A percentile compares a stretch with the other conserved stretches of the same genome.
Evolutionary conservation across 352 stramenopile genomes (phyloP).

Genomic region (Phytophthora sojae): DNA sequence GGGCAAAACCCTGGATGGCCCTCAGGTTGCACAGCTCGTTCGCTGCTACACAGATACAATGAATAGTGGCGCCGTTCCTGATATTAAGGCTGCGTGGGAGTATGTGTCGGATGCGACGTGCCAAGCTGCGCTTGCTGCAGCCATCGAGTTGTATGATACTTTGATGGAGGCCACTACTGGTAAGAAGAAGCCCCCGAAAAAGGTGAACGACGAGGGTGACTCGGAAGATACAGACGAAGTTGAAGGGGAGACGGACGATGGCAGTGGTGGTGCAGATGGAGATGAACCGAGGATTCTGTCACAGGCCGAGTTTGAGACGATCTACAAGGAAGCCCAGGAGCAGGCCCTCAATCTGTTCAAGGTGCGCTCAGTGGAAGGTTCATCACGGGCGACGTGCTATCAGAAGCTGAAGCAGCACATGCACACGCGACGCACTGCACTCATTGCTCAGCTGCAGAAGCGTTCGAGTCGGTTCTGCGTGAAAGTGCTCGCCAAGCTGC

Average conservation of each 20-base stretch:
- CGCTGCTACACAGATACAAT: conserved; percentile 80
- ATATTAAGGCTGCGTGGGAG: conserved; percentile 86
- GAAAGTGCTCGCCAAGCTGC: conserved; percentile 49
- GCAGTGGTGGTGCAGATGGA: conserved; percentile 11
- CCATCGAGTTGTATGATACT: conserved; percentile 66
- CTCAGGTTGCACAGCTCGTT: conserved; percentile 68
- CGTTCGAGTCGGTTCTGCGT: conserved; percentile 66
- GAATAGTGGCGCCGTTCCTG: conserved; percentile 78
- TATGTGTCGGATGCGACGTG: conserved; percentile 86
- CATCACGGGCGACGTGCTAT: conserved; percentile 66
- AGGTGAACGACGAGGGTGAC: conserved; percentile 28
- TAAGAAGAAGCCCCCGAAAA: conserved; percentile 28
- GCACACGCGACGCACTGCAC: conserved; percentile 55
- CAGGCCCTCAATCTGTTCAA: conserved; percentile 75
- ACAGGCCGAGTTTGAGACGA: conserved; percentile 75
- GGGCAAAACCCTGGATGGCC: conserved; percentile 69
- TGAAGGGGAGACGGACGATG: conserved; percentile 35
- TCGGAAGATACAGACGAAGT: conserved; percentile 36
- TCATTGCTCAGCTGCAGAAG: conserved; percentile 67
- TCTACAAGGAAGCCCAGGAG: conserved; percentile 81
- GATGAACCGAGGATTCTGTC: conserved; percentile 47
- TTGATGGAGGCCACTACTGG: conserved; percentile 47
- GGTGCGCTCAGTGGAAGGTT: conserved; percentile 69
- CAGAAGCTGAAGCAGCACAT: conserved; percentile 83
- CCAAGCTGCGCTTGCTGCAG: conserved; percentile 59